Evolutionary conservation across 192 early-diverging fungal species (phyloP).

Genomic region (Paraglomus brasilianum): DNA sequence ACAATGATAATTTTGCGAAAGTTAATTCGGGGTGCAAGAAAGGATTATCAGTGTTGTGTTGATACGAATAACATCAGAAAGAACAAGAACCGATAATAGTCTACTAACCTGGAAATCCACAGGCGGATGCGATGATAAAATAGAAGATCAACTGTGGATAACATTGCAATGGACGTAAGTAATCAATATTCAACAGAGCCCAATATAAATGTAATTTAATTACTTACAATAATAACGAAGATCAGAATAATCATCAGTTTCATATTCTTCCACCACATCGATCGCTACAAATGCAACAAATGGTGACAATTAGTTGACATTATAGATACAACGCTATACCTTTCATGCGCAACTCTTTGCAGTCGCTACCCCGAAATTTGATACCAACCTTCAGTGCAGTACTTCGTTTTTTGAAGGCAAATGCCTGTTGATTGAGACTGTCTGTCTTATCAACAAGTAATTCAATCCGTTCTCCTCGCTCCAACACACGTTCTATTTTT

Average conservation of each 20-base stretch:
- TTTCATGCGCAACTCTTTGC: not conserved
- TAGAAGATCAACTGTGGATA: conserved; percentile 66
- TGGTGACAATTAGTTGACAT: not conserved
- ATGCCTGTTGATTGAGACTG: conserved; percentile 80
- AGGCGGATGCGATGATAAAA: conserved; percentile 66
- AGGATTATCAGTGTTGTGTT: too few species aligned
- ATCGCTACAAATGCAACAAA: conserved; percentile 44
- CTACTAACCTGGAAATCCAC: conserved; percentile 79
- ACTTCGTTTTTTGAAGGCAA: conserved; percentile 87
- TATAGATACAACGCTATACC: too few species aligned
- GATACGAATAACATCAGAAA: too few species aligned
- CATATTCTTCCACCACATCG: conserved; percentile 96
- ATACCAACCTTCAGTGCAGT: conserved; percentile 66
- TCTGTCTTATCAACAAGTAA: conserved; percentile 90
- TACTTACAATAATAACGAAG: conserved; percentile 54
- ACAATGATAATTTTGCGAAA: too few species aligned
- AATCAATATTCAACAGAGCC: not conserved
- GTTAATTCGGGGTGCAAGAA: too few species aligned
- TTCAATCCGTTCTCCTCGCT: conserved; percentile 86
- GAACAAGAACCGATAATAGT: too few species aligned
- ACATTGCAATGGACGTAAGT: not conserved
- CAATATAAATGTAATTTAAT: not conserved
- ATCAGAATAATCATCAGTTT: conserved; percentile 73
- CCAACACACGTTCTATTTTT: conserved; percentile 73
- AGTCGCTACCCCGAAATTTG: not conserved